phyloP scores from a whole-genome alignment of 2,329 filamentous ascomycete genomes.

The Hypoxylon sp. region DNA sequence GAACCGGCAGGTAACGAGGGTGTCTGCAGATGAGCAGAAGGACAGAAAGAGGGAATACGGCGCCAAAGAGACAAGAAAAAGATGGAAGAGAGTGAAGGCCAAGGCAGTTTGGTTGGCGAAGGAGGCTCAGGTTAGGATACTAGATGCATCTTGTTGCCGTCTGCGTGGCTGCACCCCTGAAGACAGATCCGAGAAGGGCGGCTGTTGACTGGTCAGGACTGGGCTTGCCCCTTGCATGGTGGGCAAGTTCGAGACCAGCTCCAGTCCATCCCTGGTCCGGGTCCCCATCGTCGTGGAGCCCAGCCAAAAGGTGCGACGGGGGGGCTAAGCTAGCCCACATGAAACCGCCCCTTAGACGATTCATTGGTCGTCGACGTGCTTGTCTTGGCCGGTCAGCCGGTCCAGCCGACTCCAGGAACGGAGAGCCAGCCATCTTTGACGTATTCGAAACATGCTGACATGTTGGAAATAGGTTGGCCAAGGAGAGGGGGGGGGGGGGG shows the following conservation, averaged over 20 bases:
- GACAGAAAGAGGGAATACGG: constrained; percentile 32
- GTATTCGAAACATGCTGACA: constrained; percentile 37
- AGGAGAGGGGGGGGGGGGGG: constrained; percentile 8
- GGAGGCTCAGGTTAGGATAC: constrained; percentile 38
- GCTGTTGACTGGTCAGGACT: constrained; percentile 30
- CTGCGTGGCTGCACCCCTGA: constrained; percentile 24
- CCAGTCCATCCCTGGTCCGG: constrained; percentile 23
- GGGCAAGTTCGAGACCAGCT: constrained; percentile 27
- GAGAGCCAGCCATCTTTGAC: constrained; percentile 22
- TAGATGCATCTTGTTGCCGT: constrained; percentile 30
- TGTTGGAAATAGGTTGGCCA: constrained; percentile 20
- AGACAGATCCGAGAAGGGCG: constrained; percentile 30
- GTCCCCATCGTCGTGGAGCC: constrained; percentile 27
- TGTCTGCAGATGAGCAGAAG: constrained; percentile 27
- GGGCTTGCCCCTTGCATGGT: constrained; percentile 15
- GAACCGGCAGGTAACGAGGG: constrained; percentile 30
- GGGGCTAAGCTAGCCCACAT: constrained; percentile 21
- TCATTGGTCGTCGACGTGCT: constrained; percentile 28
- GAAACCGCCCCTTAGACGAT: constrained; percentile 31
- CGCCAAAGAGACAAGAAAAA: constrained; percentile 29
- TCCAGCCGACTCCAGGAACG: constrained; percentile 11
- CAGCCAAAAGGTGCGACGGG: constrained; percentile 16
- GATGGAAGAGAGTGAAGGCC: constrained; percentile 33
- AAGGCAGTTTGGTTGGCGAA: constrained; percentile 37
- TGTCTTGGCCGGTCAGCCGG: constrained; percentile 17